Evolutionary conservation across 1,284 basidiomycete species (phyloP), one percentile per base, ranked within the genome.

Genomic region (Schizophyllum amplum): DNA sequence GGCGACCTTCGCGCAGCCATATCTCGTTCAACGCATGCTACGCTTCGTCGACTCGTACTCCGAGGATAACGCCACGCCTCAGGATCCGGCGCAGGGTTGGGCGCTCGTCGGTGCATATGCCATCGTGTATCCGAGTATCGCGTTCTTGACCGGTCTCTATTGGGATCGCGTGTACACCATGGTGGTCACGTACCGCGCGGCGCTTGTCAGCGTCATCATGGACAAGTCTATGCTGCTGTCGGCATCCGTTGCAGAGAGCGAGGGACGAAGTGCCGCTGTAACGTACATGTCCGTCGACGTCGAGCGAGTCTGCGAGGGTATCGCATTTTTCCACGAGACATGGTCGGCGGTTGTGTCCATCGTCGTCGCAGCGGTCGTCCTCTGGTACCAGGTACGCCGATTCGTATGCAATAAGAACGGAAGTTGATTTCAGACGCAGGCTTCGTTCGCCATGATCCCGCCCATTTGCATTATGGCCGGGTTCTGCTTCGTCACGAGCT

Each of bases 1-100:
- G 1, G 61, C 64, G 6, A 64, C 65, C 1, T 67, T 67, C 56
- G 60, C 64, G 7, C 66, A 68, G 48, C 64, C 66, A 5, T 64
- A 63, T 24, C 59, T 68, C 22, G 61, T 65, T 5, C 53, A 59
- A 24, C 50, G 57, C 20, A 66, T 66, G 59, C 59, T 67, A 11
- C 15, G 33, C 6, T 67, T 63, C 55, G 55, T 66, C 21, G 53
- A 51, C 11, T 59, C 60, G 42, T 59, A 60, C 48, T 46, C 47
- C 9, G 54, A 52, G 24, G 48, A 59, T 17, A 53, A 54, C 13
- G 33, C 24, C 21, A 17, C 33, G 24, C 55, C 53, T 33, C 54
- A 57, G 33, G 47, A 57, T n/a, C 25, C 62, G 6, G 59, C 57
- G 6, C 59, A 59, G 7, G 66, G 66, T 20, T 67, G 66, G 66